Evolutionary conservation across 306 rosid genomes (phyloP), one percentile per base, ranked within the genome.

Genomic region (Quercus berberidifolia): DNA sequence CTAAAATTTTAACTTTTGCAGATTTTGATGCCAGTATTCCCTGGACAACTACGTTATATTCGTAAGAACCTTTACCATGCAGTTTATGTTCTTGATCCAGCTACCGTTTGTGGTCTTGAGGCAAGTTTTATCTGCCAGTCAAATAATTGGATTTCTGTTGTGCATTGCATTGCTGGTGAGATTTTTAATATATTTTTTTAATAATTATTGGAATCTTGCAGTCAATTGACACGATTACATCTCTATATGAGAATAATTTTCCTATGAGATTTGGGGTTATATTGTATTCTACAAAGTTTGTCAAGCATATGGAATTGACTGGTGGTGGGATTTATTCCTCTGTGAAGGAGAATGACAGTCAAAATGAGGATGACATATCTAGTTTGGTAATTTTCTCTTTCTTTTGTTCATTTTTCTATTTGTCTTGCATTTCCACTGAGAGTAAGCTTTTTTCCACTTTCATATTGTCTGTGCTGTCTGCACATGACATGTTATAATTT

Each of bases 21-120:
- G 99, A 88, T 95, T 81, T 87, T 93, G 96, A 95, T 91, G 99
- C 98, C 99, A 31, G 97, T 88, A 71, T 95, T 90, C 87, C 99
- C 98, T 5, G 99, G 99, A 80, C 99, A 95, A 83, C 87, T 90
- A 73, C 98, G 99, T 5, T 90, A 93, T 71, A 90, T 95, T 64
- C 99, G 99, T 70, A 95, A 93, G 89, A 95, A 95, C 86, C 91
- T 95, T 78, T 95, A 88, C 86, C 94, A 95, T 88, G 96, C 97
- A 38, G 89, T 93, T 84, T 88, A 81, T 85, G 91, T 90, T 82
- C 71, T 95, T 89, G 99, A 95, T 84, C 99, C 99, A 17, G 93
- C 89, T 78, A 90, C 90, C 79, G 74, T 69, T 82, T 88, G 89
- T 85, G 96, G 98, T 82, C 92, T 91, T 67, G 93, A 93, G 99